A percentile compares a stretch with the other conserved stretches of the same genome.
These are phyloP conservation scores for Annulohypoxylon stygium DNA, from an alignment of 495 filamentous ascomycete species.

Conservation along the genomic window DNA sequence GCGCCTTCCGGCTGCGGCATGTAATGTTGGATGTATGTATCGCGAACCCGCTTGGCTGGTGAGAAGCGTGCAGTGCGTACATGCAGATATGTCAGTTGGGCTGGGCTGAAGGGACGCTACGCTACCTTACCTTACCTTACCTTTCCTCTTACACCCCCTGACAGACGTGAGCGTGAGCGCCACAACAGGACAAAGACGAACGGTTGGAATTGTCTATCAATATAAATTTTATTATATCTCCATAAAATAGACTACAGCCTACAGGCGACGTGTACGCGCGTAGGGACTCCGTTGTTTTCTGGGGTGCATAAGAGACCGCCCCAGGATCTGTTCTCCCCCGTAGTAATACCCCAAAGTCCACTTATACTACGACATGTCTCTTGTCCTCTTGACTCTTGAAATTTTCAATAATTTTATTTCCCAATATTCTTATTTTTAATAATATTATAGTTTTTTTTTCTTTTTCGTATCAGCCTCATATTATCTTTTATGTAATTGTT, in stretches of 20 bases:
- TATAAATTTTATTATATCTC: conserved; percentile 40
- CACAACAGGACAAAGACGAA: conserved; percentile 10
- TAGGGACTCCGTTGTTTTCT: conserved; percentile 36
- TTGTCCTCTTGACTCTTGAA: not conserved
- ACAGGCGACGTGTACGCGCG: conserved; percentile 30
- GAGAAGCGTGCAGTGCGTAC: not conserved
- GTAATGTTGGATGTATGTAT: conserved; percentile 20
- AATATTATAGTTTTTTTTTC: conserved; percentile 8
- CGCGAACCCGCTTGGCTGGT: conserved; percentile 26
- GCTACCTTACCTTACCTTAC: too few relatives aligned
- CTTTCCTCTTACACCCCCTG: conserved; percentile 6
- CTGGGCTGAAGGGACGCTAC: conserved; percentile 24
- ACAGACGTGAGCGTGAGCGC: conserved; percentile 4
- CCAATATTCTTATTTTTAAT: conserved; percentile 5
- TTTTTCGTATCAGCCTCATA: not conserved
- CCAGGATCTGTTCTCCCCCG: conserved; percentile 31
- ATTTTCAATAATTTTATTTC: conserved; percentile 9
- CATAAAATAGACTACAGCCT: conserved; percentile 47
- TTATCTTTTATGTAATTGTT: conserved; percentile 20
- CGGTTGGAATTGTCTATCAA: conserved; percentile 19
- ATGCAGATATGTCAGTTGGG: conserved; percentile 12
- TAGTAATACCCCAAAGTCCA: conserved; percentile 38
- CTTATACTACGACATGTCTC: conserved; percentile 26
- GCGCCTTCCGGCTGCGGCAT: conserved; percentile 36
- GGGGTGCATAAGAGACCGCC: conserved; percentile 44